phyloP scores from a whole-genome alignment of 148 eudicot species.

The Limonium bicolor region DNA sequence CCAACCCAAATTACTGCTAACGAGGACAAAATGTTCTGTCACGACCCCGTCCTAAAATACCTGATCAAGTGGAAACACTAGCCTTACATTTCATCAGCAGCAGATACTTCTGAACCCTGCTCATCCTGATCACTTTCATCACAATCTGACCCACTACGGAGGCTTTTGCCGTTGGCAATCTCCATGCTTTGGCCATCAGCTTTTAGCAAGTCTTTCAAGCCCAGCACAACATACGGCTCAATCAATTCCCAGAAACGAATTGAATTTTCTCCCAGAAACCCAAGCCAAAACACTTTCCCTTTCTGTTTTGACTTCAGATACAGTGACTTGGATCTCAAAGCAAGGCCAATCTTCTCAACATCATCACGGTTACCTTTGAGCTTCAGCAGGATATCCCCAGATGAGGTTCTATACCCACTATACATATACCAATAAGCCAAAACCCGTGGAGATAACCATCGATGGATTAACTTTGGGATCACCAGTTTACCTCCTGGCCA shows the following conservation, averaged over 20 bases:
- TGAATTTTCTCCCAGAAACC: slow-evolving; percentile 65
- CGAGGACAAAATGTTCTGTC: no score
- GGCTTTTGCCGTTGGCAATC: background rate
- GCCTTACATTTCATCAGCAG: no score
- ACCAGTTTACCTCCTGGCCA: slow-evolving; percentile 41
- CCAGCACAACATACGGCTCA: slow-evolving; percentile 50
- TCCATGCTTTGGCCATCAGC: slow-evolving; percentile 16
- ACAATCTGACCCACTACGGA: background rate
- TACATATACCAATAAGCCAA: slow-evolving; percentile 98
- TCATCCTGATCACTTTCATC: background rate
- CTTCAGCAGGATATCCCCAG: slow-evolving; percentile 75
- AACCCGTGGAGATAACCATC: slow-evolving; percentile 85
- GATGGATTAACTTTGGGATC: slow-evolving; percentile 66
- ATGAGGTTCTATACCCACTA: slow-evolving; percentile 61
- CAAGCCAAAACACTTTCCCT: slow-evolving; percentile 70
- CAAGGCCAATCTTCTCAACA: slow-evolving; percentile 39
- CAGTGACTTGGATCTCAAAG: slow-evolving; percentile 43
- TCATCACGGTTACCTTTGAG: slow-evolving; percentile 47
- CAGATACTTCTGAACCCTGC: no score
- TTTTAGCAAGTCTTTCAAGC: slow-evolving; percentile 30
- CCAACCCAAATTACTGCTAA: no score
- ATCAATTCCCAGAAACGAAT: slow-evolving; percentile 39
- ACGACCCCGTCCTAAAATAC: no score
- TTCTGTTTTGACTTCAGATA: slow-evolving; percentile 53
- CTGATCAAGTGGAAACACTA: no score